Base-by-base conservation (phyloP, 129 eudicot species). In the Scalesia atractyloides region DNA sequence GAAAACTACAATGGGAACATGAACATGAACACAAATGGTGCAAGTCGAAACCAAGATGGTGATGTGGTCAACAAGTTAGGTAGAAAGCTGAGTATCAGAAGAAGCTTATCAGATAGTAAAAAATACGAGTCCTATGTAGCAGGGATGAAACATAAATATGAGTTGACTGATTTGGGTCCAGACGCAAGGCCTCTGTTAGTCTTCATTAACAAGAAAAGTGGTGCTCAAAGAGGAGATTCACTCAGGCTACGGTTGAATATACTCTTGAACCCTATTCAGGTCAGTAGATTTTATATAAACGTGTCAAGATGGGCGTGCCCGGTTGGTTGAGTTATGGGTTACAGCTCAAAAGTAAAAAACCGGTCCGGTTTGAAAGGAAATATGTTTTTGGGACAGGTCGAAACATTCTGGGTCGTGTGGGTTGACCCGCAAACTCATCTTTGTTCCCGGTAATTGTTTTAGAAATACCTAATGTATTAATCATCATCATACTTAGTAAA, bases 211-310 rank as follows among this genome's bases (percentile, higher is more conserved):
- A 91, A 88, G 75, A 95, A 95, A 81, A 95, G 99, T 77, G 99
- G 99, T 51, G 97, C 97, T 60, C 97, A 91, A 78, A 72, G 95
- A 59, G 99, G 99, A 51, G 86, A 85, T 76, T 86, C 97, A 68
- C 94, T 95, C 44, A 84, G 87, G 83, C 84, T 82, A 54, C 86
- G 99, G 24, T 74, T 95, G 86, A 95, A 95, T 76, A 77, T 86
- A 66, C 99, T 95, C 51, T 76, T 95, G 75, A 95, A 95, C 76
- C 97, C 99, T 58, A 92, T 86, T 53, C 99, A 95, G 99, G 99
- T 95, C 15, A 84, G 93, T 82, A 69, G 47, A 16, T 57, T 7
- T 60, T 26, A 13, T 1, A 44, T 60, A 60, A 9, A 60, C 9
- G 11, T 60, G 44, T 41, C 12, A 1, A 26, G 7, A 20, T 57